Conservation (phyloP, 1,284 basidiomycete species). For the Macrocystidia cucumis region DNA sequence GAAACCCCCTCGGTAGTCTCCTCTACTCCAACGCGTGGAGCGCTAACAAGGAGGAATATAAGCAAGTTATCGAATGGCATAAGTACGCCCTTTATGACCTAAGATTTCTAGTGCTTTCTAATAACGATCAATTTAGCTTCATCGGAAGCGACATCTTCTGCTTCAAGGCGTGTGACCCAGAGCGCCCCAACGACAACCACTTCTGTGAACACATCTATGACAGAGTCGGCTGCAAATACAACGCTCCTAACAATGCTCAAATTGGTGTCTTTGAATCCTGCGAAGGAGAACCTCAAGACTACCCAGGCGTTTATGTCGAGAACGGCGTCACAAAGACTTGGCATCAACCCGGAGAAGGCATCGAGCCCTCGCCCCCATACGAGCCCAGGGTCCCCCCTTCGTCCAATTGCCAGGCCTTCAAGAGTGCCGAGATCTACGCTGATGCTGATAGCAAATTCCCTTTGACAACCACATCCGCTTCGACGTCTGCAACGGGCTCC, state of each 20-base stretch:
- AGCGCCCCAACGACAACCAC: conserved; percentile 14
- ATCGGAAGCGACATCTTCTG: conserved; percentile 21
- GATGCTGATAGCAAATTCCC: conserved; percentile 12
- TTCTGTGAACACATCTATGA: conserved; percentile 21
- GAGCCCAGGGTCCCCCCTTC: conserved; percentile 48
- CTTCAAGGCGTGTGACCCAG: conserved; percentile 23
- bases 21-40: conserved; percentile 48
- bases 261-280: conserved; percentile 12
- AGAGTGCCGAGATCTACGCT: conserved; percentile 43
- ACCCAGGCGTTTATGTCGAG: conserved; percentile 25
- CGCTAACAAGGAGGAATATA: conserved; percentile 27
- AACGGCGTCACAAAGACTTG: conserved; percentile 37
- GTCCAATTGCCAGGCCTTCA: conserved; percentile 54
- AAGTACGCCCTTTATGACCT: conserved; percentile 24
- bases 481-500: conserved; percentile 1
- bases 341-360: conserved; percentile 53
- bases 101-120: neutral
- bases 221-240: conserved; percentile 20
- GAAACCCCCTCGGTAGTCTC: conserved; percentile 48
- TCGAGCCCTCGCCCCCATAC: conserved; percentile 56
- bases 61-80: conserved; percentile 50
- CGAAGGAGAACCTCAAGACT: conserved; percentile 34
- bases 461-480: conserved; percentile 13
- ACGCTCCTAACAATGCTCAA: conserved; percentile 16
- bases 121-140: conserved; percentile 12